Evolutionary conservation across 306 rosid genomes (phyloP), one percentile per base, ranked within the genome.

Genomic region (Vicia villosa): DNA sequence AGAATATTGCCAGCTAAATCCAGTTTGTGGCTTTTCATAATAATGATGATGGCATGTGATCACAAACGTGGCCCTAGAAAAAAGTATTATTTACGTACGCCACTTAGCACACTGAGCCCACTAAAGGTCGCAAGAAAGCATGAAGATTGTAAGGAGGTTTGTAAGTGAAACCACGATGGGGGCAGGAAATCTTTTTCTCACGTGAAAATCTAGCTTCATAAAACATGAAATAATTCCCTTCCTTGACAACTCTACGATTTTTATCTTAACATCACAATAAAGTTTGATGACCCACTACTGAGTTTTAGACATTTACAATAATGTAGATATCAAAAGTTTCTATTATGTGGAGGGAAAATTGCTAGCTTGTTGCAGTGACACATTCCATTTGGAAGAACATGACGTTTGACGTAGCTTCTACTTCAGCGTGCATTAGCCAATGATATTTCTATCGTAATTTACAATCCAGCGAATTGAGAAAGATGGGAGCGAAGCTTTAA

Each of bases 361-460:
- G 14, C 56, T 8, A 50, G 26, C 0, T 19, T 19, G 56, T 8
- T 1, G 24, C 14, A 0, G 26, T 17, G 15, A 5, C 32, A 4
- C 30, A 52, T 52, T 52, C 30, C 59, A 52, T 49, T 17, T 34
- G 38, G 10, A 34, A 34, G 38, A 7, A 41, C 63, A 75, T 84
- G 83, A 88, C 79, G 64, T 86, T 84, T 54, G 86, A 83, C 59
- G 21, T 80, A 28, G 78, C 77, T 73, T 83, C 94, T 17, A 74
- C 34, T 77, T 46, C 83, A 82, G 80, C 86, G 85, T 69, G 86
- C 87, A 59, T 72, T 81, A 69, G 81, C 73, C 20, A 81, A 78
- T 73, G 84, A 84, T 69, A 75, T 83, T 66, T 69, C 83, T 71
- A 85, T 77, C 79, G 77, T 89, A 71, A 75, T 77, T 75, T 89